Evolutionary conservation across 345 rosid species (phyloP).

Genomic region (Trapa bicornis): DNA sequence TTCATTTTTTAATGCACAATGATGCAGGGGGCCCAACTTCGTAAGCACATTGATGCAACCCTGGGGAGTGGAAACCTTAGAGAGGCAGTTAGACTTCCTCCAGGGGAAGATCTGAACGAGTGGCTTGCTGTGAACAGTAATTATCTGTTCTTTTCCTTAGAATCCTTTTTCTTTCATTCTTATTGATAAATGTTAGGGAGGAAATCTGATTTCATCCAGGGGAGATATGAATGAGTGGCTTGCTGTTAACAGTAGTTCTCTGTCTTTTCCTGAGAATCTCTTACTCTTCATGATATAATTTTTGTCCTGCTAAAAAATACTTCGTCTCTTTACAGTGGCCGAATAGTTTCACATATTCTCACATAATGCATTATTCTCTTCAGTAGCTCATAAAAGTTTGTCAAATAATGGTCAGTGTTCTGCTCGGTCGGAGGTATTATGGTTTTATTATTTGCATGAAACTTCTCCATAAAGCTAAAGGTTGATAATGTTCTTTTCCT

Average conservation of each 20-base stretch:
- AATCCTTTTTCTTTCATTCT: background rate
- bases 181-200: background rate
- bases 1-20: background rate
- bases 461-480: conserved; percentile 2
- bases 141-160: conserved; percentile 4
- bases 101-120: conserved; percentile 95
- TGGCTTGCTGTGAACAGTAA: conserved; percentile 99
- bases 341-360: background rate
- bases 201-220: too few species aligned
- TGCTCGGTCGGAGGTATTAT: background rate
- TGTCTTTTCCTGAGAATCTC: too few species aligned
- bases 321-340: background rate
- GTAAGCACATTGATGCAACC: conserved; percentile 96
- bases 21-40: conserved; percentile 88
- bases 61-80: conserved; percentile 94
- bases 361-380: background rate
- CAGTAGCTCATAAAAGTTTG: background rate
- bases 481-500: conserved; percentile 15
- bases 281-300: background rate
- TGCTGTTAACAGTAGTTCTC: background rate
- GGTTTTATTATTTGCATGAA: background rate
- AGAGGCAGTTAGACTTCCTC: conserved; percentile 98
- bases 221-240: too few species aligned
- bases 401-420: background rate
- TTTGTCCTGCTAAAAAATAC: background rate